Conservation (phyloP, 1,284 basidiomycete genomes). For the Mycosarcoma maydis region DNA sequence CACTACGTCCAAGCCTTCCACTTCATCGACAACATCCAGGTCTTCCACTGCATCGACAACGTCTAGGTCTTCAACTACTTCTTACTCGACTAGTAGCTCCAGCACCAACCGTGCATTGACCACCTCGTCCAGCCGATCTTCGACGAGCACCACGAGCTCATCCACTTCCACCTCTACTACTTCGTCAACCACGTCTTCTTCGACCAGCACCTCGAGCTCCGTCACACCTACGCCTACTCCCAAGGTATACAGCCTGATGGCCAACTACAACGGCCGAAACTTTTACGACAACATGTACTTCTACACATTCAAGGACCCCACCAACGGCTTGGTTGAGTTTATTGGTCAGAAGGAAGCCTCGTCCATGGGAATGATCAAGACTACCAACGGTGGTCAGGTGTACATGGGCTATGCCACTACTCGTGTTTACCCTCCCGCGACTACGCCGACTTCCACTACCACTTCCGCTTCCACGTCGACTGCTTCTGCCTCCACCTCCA, state of each 20-base stretch:
- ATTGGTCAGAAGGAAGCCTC: slow-evolving; percentile 26
- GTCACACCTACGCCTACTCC: slow-evolving; percentile 22
- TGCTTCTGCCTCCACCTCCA: slow-evolving; percentile 7
- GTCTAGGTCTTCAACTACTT: not conserved
- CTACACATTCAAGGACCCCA: slow-evolving; percentile 54
- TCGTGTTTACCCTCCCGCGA: slow-evolving; percentile 30
- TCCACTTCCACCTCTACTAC: slow-evolving; percentile 3
- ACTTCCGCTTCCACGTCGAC: slow-evolving; percentile 1
- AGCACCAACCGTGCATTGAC: slow-evolving; percentile 14
- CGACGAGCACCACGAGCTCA: slow-evolving; percentile 1
- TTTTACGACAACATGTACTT: slow-evolving; percentile 58
- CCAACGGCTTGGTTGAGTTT: slow-evolving; percentile 49
- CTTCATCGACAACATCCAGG: slow-evolving; percentile 1
- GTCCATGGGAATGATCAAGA: slow-evolving; percentile 33
- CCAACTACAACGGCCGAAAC: slow-evolving; percentile 40
- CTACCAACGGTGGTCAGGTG: slow-evolving; percentile 27
- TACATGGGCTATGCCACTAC: slow-evolving; percentile 53
- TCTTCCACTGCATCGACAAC: not conserved
- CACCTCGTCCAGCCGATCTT: not conserved
- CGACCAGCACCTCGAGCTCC: slow-evolving; percentile 15
- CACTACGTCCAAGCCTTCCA: slow-evolving; percentile 9
- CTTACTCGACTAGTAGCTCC: slow-evolving; percentile 4
- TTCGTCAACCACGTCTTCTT: not conserved
- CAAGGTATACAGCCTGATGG: slow-evolving; percentile 38
- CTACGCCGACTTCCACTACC: slow-evolving; percentile 4